Evolutionary conservation across 192 early-diverging fungal species (phyloP), one percentile per base, ranked within the genome.

Genomic region (Coemansia biformis): DNA sequence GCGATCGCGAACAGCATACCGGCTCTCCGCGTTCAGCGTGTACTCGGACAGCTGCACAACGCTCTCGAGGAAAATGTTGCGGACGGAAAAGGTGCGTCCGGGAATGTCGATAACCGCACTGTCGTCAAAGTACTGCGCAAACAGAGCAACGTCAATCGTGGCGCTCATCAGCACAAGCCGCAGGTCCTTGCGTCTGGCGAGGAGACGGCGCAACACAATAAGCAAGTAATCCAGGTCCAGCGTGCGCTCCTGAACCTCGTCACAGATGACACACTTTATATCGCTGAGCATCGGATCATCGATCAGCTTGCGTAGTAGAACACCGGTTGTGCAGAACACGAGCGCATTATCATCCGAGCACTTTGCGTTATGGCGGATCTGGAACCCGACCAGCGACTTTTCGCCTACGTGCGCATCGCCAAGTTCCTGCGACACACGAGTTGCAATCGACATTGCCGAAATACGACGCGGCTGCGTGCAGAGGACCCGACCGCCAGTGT

Each of bases 381-480:
- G 63, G 30, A 56, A 67, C n/a, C 79, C 77, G 23, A 81, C 79
- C 33, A 75, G 40, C 18, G 53, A 31, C 30, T 43, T 33, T 1
- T 14, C 22, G 49, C 68, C 50, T 38, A 59, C 21, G 36, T 1
- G 7, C 14, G 43, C 2, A 33, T 60, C 66, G 76, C 79, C 38
- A 50, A 78, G 23, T 74, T 87, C 86, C 19, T 58, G 36, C 0
- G 81, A 76, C 10, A 87, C 80, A 11, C 83, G 59, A 33, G 66
- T 44, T 9, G 83, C 82, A 15, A 86, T 76, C 10, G 77, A 51
- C 39, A 75, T 78, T 12, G 83, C 78, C 3, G 82, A 79, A 54
- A 96, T 90, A 19, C 91, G 76, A 11, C 92, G 75, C 7, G 92
- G 92, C 55, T 96, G 92, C 5, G 92, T 96, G 63, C 90, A 88